Base-by-base conservation (phyloP, 108 stramenopile species). In the Phaeodactylum tricornutum region DNA sequence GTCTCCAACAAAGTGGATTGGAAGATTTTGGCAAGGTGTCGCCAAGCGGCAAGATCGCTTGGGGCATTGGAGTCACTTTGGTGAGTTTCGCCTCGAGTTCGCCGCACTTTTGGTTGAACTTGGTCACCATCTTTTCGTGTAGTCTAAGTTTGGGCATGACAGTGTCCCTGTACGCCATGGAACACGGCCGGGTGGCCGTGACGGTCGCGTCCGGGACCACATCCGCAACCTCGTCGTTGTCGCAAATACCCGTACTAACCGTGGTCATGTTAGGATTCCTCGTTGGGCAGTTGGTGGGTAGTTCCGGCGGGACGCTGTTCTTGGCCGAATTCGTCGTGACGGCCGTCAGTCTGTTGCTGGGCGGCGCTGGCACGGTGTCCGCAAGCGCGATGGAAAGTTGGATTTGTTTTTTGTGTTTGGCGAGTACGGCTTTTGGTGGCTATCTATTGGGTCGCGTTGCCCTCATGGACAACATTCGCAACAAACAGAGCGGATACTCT, bases 311-410 rank as follows among this genome's bases (percentile, higher is more conserved):
- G 7, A 51, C 66, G 9, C 40, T 75, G 36, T 84, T 84, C 39
- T 49, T 84, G 28, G 82, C 70, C 15, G 78, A 84, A 41, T 79
- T 84, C 46, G 67, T 77, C 22, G 73, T 84, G 8, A 75, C 72
- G 16, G 59, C 75, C 4, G 59, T 79, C 20, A 66, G 71, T 38
- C 50, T 84, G 19, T 8, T 79, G 30, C 53, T 84, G 12, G 82
- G 78, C n/a, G 82, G 82, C 5, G 75, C 70, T 1, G 75, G 64
- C 25, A 76, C 78, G 2, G 61, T 84, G 5, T 75, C 78, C 0
- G 47, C 78, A 9, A 47, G 51, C 15, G 71, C 75, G 6, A 56
- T 79, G 40, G 73, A 79, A 43, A 71, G 65, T 15, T 84, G 82
- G 82, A 63, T 62, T 8, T 63, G 59, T 8, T 84, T 79, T 45